phyloP scores from a whole-genome alignment of 169 alveolate species.

The Toxoplasma gondii region DNA sequence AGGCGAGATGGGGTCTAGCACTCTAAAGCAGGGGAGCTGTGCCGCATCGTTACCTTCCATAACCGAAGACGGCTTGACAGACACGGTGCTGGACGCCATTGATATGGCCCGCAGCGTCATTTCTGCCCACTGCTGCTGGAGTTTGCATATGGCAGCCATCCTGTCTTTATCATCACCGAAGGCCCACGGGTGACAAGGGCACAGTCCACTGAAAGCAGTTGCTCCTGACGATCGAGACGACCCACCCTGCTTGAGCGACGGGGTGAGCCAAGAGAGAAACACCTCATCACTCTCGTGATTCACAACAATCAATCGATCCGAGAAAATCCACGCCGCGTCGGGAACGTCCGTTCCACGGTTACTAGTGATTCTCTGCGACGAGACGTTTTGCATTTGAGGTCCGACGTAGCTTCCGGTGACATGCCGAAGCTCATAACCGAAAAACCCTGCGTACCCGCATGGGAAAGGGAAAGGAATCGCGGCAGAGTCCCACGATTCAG shows the following conservation, averaged over 20 bases:
- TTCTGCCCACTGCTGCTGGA: conserved; percentile 17
- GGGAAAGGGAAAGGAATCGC: conserved; percentile 62
- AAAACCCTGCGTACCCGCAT: conserved; percentile 74
- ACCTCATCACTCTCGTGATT: conserved; percentile 33
- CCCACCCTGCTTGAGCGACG: background rate
- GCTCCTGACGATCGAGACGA: background rate
- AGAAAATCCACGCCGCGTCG: conserved; percentile 59
- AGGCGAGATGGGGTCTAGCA: no score
- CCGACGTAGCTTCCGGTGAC: conserved; percentile 55
- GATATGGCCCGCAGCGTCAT: background rate
- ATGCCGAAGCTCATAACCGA: conserved; percentile 72
- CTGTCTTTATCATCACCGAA: background rate
- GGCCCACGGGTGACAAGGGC: conserved; percentile 3
- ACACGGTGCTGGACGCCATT: no score
- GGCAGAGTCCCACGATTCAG: background rate
- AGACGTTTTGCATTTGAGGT: background rate
- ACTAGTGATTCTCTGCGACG: background rate
- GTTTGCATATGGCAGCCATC: background rate
- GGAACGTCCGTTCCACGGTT: background rate
- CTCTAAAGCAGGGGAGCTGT: no score
- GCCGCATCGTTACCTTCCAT: no score
- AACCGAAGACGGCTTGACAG: no score
- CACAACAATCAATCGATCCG: conserved; percentile 54
- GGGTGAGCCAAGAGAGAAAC: conserved; percentile 54
- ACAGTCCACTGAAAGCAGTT: background rate